phyloP scores from a whole-genome alignment of 331 rosid species.

The Phaseolus coccineus region DNA sequence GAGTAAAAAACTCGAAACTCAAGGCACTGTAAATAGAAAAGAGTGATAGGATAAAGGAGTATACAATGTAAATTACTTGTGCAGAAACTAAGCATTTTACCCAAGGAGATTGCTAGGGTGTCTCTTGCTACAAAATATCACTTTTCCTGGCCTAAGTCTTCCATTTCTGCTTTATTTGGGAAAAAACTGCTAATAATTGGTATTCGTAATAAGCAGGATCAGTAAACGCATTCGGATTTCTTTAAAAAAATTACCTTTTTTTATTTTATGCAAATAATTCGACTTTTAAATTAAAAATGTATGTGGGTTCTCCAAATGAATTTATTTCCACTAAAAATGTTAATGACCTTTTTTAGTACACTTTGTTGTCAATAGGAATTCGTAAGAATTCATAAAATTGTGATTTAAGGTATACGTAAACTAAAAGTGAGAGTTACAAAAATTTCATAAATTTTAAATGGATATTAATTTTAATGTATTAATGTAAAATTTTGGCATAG shows the following conservation, averaged over 20 bases:
- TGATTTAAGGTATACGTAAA: not conserved
- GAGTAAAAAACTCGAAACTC: slow-evolving; percentile 52
- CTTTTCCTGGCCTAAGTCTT: slow-evolving; percentile 13
- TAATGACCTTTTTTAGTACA: no score
- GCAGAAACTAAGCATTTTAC: slow-evolving; percentile 45
- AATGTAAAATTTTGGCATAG: not conserved
- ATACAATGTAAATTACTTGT: slow-evolving; percentile 62
- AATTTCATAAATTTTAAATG: not conserved
- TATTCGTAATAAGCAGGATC: slow-evolving; percentile 8
- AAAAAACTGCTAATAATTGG: not conserved
- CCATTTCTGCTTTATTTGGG: slow-evolving; percentile 4
- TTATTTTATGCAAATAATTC: not conserved
- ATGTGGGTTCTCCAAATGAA: slow-evolving; percentile 2
- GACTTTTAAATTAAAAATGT: no score
- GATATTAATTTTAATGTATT: not conserved
- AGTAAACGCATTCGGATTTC: slow-evolving; percentile 16
- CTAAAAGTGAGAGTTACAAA: no score
- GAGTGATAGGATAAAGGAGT: slow-evolving; percentile 64
- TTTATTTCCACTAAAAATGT: not conserved
- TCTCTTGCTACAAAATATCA: slow-evolving; percentile 34
- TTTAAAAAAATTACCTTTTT: not conserved
- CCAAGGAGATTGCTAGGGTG: slow-evolving; percentile 35
- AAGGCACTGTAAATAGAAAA: slow-evolving; percentile 76
- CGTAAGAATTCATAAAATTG: not conserved
- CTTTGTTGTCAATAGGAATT: not conserved